A percentile compares a stretch with the other conserved stretches of the same genome.
These are phyloP conservation scores for Fennellomyces sp. DNA, from an alignment of 371 early-diverging fungal genomes.

Conservation along the genomic window DNA sequence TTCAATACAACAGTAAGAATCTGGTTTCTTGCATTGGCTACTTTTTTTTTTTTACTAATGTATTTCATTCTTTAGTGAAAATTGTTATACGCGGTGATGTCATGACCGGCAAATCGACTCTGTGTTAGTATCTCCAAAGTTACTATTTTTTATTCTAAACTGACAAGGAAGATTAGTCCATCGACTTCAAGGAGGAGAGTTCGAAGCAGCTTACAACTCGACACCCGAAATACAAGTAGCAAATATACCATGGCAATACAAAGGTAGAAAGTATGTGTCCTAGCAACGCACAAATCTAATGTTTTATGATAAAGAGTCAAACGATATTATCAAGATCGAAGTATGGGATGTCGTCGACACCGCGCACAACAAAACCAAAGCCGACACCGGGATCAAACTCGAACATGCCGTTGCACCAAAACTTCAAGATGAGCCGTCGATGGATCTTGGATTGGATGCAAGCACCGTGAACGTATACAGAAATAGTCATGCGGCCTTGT, in stretches of 20 bases:
- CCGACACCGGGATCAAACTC: slow-evolving; percentile 41
- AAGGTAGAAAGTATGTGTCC: slow-evolving; percentile 37
- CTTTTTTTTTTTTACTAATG: background rate
- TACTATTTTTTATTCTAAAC: background rate
- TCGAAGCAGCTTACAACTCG: slow-evolving; percentile 49
- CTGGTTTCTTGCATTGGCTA: background rate
- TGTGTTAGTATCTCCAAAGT: too few relatives aligned
- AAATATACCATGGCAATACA: slow-evolving; percentile 71
- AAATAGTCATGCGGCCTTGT: slow-evolving; percentile 61
- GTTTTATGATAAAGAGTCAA: slow-evolving; percentile 35
- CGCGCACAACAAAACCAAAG: slow-evolving; percentile 38
- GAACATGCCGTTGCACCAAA: slow-evolving; percentile 31
- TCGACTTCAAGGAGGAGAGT: slow-evolving; percentile 61
- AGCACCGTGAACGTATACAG: slow-evolving; percentile 68
- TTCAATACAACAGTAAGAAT: slow-evolving; percentile 57
- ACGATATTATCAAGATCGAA: slow-evolving; percentile 70
- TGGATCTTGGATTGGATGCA: slow-evolving; percentile 58
- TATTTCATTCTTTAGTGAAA: slow-evolving; percentile 55
- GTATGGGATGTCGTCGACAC: slow-evolving; percentile 76
- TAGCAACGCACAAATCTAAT: background rate
- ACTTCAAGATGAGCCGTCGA: slow-evolving; percentile 4
- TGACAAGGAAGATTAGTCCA: too few relatives aligned
- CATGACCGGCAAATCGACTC: slow-evolving; percentile 64
- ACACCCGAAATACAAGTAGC: slow-evolving; percentile 71
- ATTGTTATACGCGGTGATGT: slow-evolving; percentile 68